Base-by-base conservation (phyloP, 139 green algal genomes). In the Ulvella scutata region DNA sequence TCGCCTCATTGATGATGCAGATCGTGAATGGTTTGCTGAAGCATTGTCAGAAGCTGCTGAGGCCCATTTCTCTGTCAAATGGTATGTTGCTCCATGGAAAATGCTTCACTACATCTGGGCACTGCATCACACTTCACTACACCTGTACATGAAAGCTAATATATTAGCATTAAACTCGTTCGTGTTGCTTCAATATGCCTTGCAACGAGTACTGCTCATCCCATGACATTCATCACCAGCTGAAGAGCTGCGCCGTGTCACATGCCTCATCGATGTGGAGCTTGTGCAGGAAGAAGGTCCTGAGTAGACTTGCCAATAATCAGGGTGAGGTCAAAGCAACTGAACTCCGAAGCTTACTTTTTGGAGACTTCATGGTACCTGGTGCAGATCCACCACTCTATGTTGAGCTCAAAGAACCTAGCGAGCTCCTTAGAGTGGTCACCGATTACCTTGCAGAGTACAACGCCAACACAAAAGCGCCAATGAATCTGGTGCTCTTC, bases 401-500 rank as follows among this genome's bases (percentile, higher is more conserved):
- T 62, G 82, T 85, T 2, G 80, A 88, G 78, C 77, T 88, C 29
- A 61, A 74, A 31, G 78, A 84, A 75, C 43, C 80, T 31, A 33
- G 75, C 38, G 81, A 84, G 77, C 77, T 91, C 67, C 74, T 87
- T 60, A 38, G 34, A 20, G 75, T 87, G 4, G 78, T 91, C 29
- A 60, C 36, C 2, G 84, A 89, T 75, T 88, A 85, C 76, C 76
- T 92, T 37, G 59, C 35, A n/a, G 86, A 90, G 62, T 89, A 89
- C 82, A 92, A 92, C 77, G 79, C 81, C 3, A 73, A 85, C 67
- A 72, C 33, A 75, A 89, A 89, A 74, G 83, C 17, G 51, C 76
- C 73, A n/a, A 90, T 91, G 83, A 78, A 88, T 59, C 75, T 90
- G 31, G 84, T 85, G 60, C 23, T 90, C 17, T 89, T 90, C 75